Percentiles rank a stretch among this genome's conserved stretches.
Evolutionary conservation across 805 yeast genomes (phyloP).

Genomic region (Candida corydali): DNA sequence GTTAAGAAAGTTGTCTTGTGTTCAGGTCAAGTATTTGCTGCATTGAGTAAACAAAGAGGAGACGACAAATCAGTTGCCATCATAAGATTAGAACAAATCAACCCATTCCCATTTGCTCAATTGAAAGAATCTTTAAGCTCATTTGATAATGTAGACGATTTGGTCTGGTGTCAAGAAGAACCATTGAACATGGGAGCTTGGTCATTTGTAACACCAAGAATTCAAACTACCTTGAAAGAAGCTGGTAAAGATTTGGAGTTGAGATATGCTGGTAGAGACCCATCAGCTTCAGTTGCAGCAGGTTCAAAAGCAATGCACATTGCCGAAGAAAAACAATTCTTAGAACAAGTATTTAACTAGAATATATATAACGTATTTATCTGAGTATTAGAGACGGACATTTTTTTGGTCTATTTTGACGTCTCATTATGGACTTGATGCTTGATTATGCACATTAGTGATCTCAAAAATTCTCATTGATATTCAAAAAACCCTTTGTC

Average conservation of each 20-base stretch:
- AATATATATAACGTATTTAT: too few relatives aligned
- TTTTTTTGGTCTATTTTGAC: too few relatives aligned
- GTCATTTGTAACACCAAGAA: slow-evolving; percentile 78
- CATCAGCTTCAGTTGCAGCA: slow-evolving; percentile 97
- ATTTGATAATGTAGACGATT: slow-evolving; percentile 79
- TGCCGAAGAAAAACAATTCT: slow-evolving; percentile 85
- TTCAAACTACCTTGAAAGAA: slow-evolving; percentile 70
- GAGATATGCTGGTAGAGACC: slow-evolving; percentile 96
- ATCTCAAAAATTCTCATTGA: too few relatives aligned
- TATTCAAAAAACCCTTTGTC: too few relatives aligned
- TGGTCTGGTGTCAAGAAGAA: slow-evolving; percentile 98
- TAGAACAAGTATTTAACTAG: slow-evolving; percentile 63
- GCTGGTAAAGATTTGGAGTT: slow-evolving; percentile 57
- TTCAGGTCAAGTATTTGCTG: slow-evolving; percentile 93
- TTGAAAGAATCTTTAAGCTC: slow-evolving; percentile 75
- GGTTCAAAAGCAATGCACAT: slow-evolving; percentile 87
- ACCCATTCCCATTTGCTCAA: slow-evolving; percentile 98
- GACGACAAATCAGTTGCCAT: slow-evolving; percentile 83
- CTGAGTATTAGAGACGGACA: too few relatives aligned
- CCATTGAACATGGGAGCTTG: slow-evolving; percentile 96
- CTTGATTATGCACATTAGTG: too few relatives aligned
- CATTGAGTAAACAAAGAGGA: slow-evolving; percentile 85
- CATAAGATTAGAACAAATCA: slow-evolving; percentile 87
- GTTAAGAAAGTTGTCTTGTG: slow-evolving; percentile 83
- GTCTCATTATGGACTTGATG: too few relatives aligned